A percentile compares a stretch with the other conserved stretches of the same genome.
Conservation (phyloP, 192 early-diverging fungal genomes). For the Backusella macrospora region DNA sequence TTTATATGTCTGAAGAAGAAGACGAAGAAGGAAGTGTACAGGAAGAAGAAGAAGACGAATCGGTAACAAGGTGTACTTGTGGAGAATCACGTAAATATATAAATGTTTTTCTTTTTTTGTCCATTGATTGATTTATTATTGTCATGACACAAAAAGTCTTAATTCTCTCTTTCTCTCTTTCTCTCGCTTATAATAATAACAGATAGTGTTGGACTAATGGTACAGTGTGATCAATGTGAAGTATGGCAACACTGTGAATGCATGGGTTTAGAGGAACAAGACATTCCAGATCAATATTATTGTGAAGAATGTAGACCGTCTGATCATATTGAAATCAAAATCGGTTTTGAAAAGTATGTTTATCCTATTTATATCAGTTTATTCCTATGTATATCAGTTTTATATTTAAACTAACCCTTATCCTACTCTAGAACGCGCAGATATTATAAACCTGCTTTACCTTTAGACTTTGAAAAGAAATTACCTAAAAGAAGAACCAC, state of each 20-base stretch:
- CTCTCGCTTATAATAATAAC: background rate
- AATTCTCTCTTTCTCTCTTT: background rate
- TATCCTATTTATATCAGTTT: too few species aligned
- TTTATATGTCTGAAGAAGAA: background rate
- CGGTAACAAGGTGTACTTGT: slow-evolving; percentile 56
- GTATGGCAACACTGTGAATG: slow-evolving; percentile 96
- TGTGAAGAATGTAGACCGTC: slow-evolving; percentile 88
- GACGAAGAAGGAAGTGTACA: slow-evolving; percentile 13
- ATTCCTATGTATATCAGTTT: background rate
- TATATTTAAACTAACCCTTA: background rate
- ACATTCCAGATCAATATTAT: slow-evolving; percentile 89
- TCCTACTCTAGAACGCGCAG: background rate
- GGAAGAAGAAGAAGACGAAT: slow-evolving; percentile 49
- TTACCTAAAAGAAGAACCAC: background rate
- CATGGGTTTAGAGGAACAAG: slow-evolving; percentile 77
- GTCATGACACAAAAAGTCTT: too few species aligned
- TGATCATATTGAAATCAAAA: slow-evolving; percentile 65
- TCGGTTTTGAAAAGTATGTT: slow-evolving; percentile 4
- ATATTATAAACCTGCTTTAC: slow-evolving; percentile 3
- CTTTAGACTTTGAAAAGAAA: background rate
- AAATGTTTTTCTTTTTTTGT: background rate
- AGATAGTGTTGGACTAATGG: slow-evolving; percentile 77
- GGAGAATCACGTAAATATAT: slow-evolving; percentile 48
- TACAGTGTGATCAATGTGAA: slow-evolving; percentile 91
- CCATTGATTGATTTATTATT: background rate